Base-by-base conservation (phyloP, 176 grass and related monocot genomes). In the Dactylis glomerata region DNA sequence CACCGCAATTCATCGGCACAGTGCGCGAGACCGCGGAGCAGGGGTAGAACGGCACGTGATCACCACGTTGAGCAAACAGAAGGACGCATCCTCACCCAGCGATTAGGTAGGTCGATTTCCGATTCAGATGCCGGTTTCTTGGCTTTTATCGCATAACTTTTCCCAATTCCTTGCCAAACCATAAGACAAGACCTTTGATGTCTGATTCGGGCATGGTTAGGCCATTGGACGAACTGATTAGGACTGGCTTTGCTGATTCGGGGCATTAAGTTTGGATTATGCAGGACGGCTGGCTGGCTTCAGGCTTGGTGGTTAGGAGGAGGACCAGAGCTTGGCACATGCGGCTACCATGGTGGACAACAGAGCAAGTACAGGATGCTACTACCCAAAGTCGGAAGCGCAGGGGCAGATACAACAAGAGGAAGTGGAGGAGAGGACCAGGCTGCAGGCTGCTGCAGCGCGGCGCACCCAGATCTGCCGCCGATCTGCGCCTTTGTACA, bases 401-500 rank as follows among this genome's bases (percentile, higher is more conserved):
- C 20, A 23, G 20, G 22, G 13, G 17, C 15, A 51, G 23, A 23
- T 4, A 14, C 10, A 56, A 56, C 52, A 63, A n/a, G 32, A 8
- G 40, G 31, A 65, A 68, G 55, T 10, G 24, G 62, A 31, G 19
- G 54, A 36, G 36, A 26, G 22, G 46, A 16, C 23, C 46, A 30
- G 34, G 9, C n/a, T 33, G 62, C 62, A 16, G 62, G 15, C 15
- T 31, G 9, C n/a, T 33, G 62, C 62, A 16, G 62, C 30, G 30
- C 16, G 20, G 8, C 28, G 14, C 49, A 36, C 37, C 15, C 37
- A 69, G 87, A 89, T 85, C 70, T 73, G 81, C 49, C 64, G 32
- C 71, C 61, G 30, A 69, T 76, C 70, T 51, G 55, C 16, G 56
- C 20, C 37, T 46, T 86, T 65, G 34, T 38, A 49, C 73, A 41